Percentiles rank a stretch among this genome's conserved stretches.
phyloP scores from a whole-genome alignment of 2,329 filamentous ascomycete species.

The Ceratocystis huliohia region DNA sequence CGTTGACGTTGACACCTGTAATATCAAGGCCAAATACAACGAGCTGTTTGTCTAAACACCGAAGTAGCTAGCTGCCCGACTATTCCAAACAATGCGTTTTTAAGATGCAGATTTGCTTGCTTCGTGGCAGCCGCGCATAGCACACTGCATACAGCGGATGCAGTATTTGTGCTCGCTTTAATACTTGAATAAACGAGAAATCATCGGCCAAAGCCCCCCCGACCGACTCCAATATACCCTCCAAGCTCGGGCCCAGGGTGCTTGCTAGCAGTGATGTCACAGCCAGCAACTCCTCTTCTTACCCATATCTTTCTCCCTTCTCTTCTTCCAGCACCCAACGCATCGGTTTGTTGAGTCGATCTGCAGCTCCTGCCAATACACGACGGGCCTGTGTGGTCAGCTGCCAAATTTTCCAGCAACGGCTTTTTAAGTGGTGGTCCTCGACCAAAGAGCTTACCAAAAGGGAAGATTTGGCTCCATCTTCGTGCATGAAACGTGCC shows the following conservation, averaged over 20 bases:
- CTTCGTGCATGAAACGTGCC: constrained; percentile 14
- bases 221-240: neutral
- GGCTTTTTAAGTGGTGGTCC: neutral
- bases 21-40: neutral
- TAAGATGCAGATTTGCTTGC: neutral
- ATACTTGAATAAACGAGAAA: neutral
- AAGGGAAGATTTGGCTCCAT: constrained; percentile 8
- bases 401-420: neutral
- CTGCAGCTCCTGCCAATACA: neutral
- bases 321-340: neutral
- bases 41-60: too few species aligned
- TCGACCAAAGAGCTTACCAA: neutral
- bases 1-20: constrained; percentile 6
- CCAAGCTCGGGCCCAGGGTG: neutral
- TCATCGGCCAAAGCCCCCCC: neutral
- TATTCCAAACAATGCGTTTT: neutral
- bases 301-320: neutral
- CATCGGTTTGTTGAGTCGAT: neutral
- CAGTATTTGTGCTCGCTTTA: neutral
- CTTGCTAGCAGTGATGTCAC: neutral
- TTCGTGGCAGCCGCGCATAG: neutral
- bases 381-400: neutral
- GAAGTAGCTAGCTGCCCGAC: neutral
- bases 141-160: neutral
- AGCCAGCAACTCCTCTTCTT: neutral